A percentile compares a stretch with the other conserved stretches of the same genome.
These are phyloP conservation scores for Trichosporon inkin DNA, from an alignment of 1,284 basidiomycete species.

Conservation along the genomic window DNA sequence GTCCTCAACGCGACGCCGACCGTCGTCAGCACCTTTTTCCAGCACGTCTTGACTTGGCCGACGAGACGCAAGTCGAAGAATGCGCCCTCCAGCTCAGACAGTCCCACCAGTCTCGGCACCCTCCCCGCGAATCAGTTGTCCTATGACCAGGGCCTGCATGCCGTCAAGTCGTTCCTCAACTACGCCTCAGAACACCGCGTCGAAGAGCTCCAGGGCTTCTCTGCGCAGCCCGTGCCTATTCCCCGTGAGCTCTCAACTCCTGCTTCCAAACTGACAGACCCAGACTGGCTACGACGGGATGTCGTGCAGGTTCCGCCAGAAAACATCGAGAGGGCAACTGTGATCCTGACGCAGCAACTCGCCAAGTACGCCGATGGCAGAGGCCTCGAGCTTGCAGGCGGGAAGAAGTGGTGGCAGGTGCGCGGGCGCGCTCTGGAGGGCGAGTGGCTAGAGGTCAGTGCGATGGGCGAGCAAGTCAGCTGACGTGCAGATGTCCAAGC, in stretches of 20 bases:
- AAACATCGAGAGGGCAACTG: constrained; percentile 40
- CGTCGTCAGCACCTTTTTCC: constrained; percentile 45
- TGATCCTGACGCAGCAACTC: constrained; percentile 46
- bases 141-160: constrained; percentile 47
- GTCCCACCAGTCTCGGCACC: constrained; percentile 11
- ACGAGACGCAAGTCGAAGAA: constrained; percentile 19
- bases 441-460: constrained; percentile 70
- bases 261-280: background rate
- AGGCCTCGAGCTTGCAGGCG: constrained; percentile 59
- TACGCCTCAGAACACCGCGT: constrained; percentile 45
- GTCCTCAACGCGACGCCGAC: constrained; percentile 44
- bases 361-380: constrained; percentile 33
- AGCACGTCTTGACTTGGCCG: constrained; percentile 33
- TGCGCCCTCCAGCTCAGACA: background rate
- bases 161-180: constrained; percentile 43
- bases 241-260: constrained; percentile 30
- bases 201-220: constrained; percentile 51
- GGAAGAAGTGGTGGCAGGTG: constrained; percentile 91
- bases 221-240: constrained; percentile 45
- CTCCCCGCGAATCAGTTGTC: constrained; percentile 41
- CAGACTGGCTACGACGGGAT: constrained; percentile 45
- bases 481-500: constrained; percentile 48
- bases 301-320: constrained; percentile 45
- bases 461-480: background rate
- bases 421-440: constrained; percentile 69